These are phyloP conservation scores for Penicillium cinerascens DNA, from an alignment of 495 filamentous ascomycete genomes.

Conservation along the genomic window DNA sequence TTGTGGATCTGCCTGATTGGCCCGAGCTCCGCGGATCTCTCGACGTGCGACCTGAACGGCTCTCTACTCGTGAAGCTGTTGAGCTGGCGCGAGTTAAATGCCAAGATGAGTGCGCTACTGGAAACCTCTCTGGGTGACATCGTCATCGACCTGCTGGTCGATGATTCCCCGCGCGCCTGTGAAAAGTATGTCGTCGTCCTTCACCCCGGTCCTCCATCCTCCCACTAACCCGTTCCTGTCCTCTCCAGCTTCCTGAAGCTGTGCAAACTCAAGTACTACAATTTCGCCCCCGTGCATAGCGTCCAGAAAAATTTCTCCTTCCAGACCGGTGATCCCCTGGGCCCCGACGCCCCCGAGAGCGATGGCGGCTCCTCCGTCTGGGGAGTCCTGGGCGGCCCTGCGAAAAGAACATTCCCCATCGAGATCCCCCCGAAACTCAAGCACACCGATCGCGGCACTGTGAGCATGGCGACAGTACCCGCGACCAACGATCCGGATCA, in stretches of 20 bases:
- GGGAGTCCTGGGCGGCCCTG: conserved; percentile 70
- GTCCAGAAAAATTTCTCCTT: conserved; percentile 91
- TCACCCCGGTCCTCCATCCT: neutral
- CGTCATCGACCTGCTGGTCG: conserved; percentile 84
- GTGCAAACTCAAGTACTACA: conserved; percentile 97
- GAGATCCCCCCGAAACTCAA: conserved; percentile 80
- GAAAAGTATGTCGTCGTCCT: conserved; percentile 65
- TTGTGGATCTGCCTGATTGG: neutral
- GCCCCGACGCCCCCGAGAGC: conserved; percentile 73
- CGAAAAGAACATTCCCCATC: conserved; percentile 76
- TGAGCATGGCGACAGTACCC: conserved; percentile 89
- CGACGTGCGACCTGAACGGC: neutral
- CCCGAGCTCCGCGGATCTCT: neutral
- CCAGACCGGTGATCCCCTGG: conserved; percentile 90
- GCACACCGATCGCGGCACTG: conserved; percentile 80
- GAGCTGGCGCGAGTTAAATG: neutral
- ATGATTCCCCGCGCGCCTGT: conserved; percentile 82
- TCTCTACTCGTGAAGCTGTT: neutral
- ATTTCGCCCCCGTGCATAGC: conserved; percentile 84
- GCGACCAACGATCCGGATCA: conserved; percentile 73
- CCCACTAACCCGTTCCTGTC: conserved; percentile 5
- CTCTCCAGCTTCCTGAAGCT: conserved; percentile 84
- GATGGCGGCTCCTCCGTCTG: conserved; percentile 92
- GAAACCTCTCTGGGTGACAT: conserved; percentile 92
- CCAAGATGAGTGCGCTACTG: conserved; percentile 70